Base-by-base conservation (phyloP, 305 asterid genomes). In the Solanum hybrid region DNA sequence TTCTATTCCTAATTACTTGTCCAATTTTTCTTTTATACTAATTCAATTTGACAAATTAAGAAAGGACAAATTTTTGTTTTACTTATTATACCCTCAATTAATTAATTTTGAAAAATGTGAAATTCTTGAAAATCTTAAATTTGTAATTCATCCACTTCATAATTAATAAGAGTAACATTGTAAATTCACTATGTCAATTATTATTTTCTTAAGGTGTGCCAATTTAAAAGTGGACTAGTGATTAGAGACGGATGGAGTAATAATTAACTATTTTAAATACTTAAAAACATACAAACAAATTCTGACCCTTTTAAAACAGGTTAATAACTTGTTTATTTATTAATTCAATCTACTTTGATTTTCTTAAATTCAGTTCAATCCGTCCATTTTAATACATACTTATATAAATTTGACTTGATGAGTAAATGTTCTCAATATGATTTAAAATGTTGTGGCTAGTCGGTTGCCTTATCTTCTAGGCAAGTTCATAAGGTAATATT, bases 201-300 rank as follows among this genome's bases (percentile, higher is more conserved):
- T 57, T 18, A 0, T 57, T 57, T 57, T 57, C 24, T 57, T 57
- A 57, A 57, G 69, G 4, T 57, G 2, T 57, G 4, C 18, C 24
- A 57, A 57, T 18, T 57, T 0, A 18, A 57, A 57, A 57, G 0
- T 8, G 0, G 10, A 57, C 0, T 12, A 42, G 3, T 42, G 13
- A 42, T 42, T 42, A 4, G 20, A 42, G 20, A 42, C 6, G 1
- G 0, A 42, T 42, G 2, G 1, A 42, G 0, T 42, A 42, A 42
- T 42, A 42, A 42, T 42, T 42, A 42, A 42, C 20, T 13, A 42
- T 42, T 42, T 42, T 42, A 13, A 40, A 42, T 42, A 51, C n/a
- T 61, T 61, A 7, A 6, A 61, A 61, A 61, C 8, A 61, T 61
- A 20, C 10, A 18, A 61, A 61, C 11, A 61, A 61, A 20, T 61